A percentile compares a stretch with the other conserved stretches of the same genome.
Conservation (phyloP, 139 green algal species). For the Closterium sp. region DNA sequence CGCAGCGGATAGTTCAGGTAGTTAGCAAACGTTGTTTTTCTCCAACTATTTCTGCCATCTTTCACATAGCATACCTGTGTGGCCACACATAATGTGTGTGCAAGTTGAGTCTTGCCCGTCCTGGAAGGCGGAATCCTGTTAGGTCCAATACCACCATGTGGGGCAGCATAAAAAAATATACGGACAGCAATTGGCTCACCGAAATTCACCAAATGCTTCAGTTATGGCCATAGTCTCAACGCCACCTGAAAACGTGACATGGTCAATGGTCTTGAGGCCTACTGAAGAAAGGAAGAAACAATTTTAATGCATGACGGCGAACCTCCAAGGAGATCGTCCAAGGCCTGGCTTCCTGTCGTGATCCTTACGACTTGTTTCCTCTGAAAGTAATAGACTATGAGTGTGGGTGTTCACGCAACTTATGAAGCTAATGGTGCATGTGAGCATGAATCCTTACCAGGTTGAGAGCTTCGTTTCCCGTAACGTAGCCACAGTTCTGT, state of each 20-base stretch:
- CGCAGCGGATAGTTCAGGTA: neutral
- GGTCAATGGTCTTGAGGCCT: neutral
- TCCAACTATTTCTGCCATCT: neutral
- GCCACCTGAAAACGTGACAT: slow-evolving; percentile 24
- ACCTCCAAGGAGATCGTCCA: slow-evolving; percentile 50
- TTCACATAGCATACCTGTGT: slow-evolving; percentile 14
- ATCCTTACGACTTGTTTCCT: slow-evolving; percentile 47
- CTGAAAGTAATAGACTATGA: slow-evolving; percentile 4
- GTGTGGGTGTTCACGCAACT: neutral
- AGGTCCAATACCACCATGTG: neutral
- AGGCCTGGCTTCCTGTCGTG: slow-evolving; percentile 35
- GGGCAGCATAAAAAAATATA: no score
- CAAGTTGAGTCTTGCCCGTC: slow-evolving; percentile 49
- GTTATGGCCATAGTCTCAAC: slow-evolving; percentile 53
- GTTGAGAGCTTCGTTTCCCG: slow-evolving; percentile 40
- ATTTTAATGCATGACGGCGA: neutral
- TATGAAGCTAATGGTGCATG: neutral
- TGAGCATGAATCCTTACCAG: slow-evolving; percentile 27
- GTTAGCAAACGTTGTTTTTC: neutral
- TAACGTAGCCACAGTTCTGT: slow-evolving; percentile 46
- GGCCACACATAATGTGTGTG: slow-evolving; percentile 46
- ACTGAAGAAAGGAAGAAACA: neutral
- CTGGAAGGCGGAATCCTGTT: slow-evolving; percentile 13
- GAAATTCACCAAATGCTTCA: slow-evolving; percentile 48
- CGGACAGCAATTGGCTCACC: slow-evolving; percentile 1